Conservation (phyloP, 768 basidiomycete species). For the Boletus edulis region DNA sequence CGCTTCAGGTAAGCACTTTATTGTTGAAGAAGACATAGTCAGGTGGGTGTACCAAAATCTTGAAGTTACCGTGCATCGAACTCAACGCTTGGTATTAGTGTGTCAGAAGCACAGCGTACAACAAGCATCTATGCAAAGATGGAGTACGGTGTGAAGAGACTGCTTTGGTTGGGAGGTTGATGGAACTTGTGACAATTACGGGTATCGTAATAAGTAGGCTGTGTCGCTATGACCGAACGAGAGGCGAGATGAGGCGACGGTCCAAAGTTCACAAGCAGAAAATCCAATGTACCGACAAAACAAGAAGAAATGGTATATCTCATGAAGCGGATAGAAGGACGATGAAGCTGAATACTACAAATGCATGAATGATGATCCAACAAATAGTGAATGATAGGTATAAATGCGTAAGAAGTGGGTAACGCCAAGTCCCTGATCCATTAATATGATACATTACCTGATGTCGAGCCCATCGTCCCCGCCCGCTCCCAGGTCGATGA, state of each 20-base stretch:
- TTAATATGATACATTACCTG: slow-evolving; percentile 28
- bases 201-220: slow-evolving; percentile 10
- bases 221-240: slow-evolving; percentile 12
- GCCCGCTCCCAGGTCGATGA: slow-evolving; percentile 62
- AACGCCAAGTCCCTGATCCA: slow-evolving; percentile 16
- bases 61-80: not conserved
- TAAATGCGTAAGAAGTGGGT: slow-evolving; percentile 9
- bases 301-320: slow-evolving; percentile 22
- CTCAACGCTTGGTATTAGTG: slow-evolving; percentile 38
- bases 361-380: slow-evolving; percentile 17
- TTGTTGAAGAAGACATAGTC: slow-evolving; percentile 72
- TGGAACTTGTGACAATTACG: slow-evolving; percentile 7
- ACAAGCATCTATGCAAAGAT: slow-evolving; percentile 89
- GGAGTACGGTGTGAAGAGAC: slow-evolving; percentile 89
- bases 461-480: slow-evolving; percentile 29
- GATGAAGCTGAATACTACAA: slow-evolving; percentile 19
- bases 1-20: slow-evolving; percentile 41
- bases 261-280: slow-evolving; percentile 7
- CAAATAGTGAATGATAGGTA: slow-evolving; percentile 17
- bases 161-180: slow-evolving; percentile 83
- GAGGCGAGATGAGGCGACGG: not conserved
- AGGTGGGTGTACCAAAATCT: slow-evolving; percentile 46
- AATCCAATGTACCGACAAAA: slow-evolving; percentile 14
- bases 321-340: slow-evolving; percentile 16
- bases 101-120: slow-evolving; percentile 79